Conservation (phyloP, 257 asterid species). For the Cynanchum wilfordii region DNA sequence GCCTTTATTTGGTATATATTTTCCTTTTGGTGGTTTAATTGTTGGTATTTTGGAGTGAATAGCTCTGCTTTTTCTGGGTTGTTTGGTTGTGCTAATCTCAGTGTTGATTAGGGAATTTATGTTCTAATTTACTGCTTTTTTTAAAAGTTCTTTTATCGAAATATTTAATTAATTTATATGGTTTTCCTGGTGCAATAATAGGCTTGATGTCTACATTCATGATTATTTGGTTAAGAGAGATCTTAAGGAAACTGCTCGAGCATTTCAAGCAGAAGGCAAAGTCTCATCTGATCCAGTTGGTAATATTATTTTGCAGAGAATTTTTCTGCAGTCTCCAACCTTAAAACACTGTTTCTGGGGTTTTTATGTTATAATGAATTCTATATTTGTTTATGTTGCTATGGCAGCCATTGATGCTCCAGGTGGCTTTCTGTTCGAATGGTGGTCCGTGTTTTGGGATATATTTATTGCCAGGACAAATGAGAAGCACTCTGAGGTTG, state of each 20-base stretch:
- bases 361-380: slow-evolving; percentile 1
- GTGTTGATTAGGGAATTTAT: not conserved
- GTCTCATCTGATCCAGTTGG: slow-evolving; percentile 99
- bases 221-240: slow-evolving; percentile 96
- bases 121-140: no score
- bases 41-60: not conserved
- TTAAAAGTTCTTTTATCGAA: not conserved
- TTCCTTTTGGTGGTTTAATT: not conserved
- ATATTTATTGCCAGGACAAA: slow-evolving; percentile 96
- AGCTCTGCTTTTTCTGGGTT: not conserved
- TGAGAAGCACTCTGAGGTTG: slow-evolving; percentile 98
- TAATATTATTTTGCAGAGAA: slow-evolving; percentile 23
- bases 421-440: slow-evolving; percentile 96
- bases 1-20: not conserved
- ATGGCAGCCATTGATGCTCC: slow-evolving; percentile 96
- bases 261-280: slow-evolving; percentile 97
- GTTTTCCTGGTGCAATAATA: slow-evolving; percentile 24
- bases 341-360: not conserved
- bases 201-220: slow-evolving; percentile 95
- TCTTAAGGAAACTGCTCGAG: slow-evolving; percentile 92
- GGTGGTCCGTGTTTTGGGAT: slow-evolving; percentile 99
- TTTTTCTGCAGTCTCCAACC: not conserved
- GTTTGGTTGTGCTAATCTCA: not conserved
- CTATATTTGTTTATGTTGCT: slow-evolving; percentile 11
- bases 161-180: slow-evolving; percentile 2